These are phyloP conservation scores for Colletotrichum brevisporum DNA, from an alignment of 2,329 filamentous ascomycete species.

Conservation along the genomic window DNA sequence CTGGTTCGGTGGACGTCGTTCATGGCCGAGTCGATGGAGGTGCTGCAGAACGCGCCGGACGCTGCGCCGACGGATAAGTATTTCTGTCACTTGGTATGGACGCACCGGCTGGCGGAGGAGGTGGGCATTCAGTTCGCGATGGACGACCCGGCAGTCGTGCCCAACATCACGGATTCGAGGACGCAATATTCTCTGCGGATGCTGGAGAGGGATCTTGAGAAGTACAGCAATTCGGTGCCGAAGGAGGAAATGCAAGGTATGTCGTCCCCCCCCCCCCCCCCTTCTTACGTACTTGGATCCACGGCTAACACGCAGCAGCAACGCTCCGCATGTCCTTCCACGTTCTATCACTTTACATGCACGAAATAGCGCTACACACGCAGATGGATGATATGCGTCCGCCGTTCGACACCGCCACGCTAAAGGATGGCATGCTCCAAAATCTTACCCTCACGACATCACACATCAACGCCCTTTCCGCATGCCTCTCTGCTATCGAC, in stretches of 20 bases:
- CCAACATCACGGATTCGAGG: constrained; percentile 72
- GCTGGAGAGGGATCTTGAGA: constrained; percentile 75
- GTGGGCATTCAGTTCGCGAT: constrained; percentile 76
- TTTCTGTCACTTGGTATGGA: constrained; percentile 72
- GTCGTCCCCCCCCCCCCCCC: constrained; percentile 47
- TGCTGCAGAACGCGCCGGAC: constrained; percentile 67
- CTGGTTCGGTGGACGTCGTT: constrained; percentile 73
- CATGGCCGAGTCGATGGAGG: constrained; percentile 71
- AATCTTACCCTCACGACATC: constrained; percentile 64
- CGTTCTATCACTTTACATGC: constrained; percentile 79
- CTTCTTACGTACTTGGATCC: neutral
- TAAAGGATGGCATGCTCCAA: constrained; percentile 58
- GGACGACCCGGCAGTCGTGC: constrained; percentile 71
- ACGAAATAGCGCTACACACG: constrained; percentile 80
- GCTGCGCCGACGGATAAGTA: constrained; percentile 70
- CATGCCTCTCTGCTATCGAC: constrained; percentile 77
- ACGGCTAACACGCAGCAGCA: constrained; percentile 57
- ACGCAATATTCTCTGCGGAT: constrained; percentile 75
- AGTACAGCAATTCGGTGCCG: constrained; percentile 69
- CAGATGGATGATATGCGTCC: constrained; percentile 69
- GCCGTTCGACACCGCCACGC: constrained; percentile 60
- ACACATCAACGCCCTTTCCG: constrained; percentile 76
- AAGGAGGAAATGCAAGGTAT: constrained; percentile 68
- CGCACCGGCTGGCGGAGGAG: constrained; percentile 77
- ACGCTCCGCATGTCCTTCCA: constrained; percentile 75